Conservation (phyloP, 192 early-diverging fungal species). For the Helicostylum pulchrum region DNA sequence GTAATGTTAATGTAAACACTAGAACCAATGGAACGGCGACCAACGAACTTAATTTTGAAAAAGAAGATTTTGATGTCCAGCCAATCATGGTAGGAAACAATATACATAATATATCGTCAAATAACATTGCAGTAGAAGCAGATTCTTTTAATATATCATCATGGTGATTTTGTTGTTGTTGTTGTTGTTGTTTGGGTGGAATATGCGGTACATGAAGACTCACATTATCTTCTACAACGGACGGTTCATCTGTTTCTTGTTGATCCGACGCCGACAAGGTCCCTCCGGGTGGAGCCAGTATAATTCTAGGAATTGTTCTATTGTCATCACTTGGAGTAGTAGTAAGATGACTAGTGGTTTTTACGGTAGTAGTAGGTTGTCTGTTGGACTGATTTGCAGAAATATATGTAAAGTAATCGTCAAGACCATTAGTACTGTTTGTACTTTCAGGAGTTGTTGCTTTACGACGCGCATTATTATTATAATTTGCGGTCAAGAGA, state of each 20-base stretch:
- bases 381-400: slow-evolving; percentile 2
- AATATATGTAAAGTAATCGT: slow-evolving; percentile 30
- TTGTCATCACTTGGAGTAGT: too few species aligned
- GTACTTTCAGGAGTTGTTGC: slow-evolving; percentile 14
- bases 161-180: not conserved
- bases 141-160: not conserved
- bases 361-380: not conserved
- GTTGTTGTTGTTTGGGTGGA: not conserved
- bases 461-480: not conserved
- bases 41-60: slow-evolving; percentile 45
- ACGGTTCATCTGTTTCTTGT: not conserved
- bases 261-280: not conserved
- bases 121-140: not conserved
- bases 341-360: too few species aligned
- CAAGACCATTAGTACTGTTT: slow-evolving; percentile 16
- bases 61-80: slow-evolving; percentile 47
- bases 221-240: not conserved
- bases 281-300: slow-evolving; percentile 19
- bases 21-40: slow-evolving; percentile 51
- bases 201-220: not conserved
- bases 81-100: slow-evolving; percentile 56
- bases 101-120: slow-evolving; percentile 27
- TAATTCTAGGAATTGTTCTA: slow-evolving; percentile 21
- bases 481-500: slow-evolving; percentile 3
- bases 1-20: slow-evolving; percentile 55